Percentiles rank a stretch among this genome's conserved stretches.
phyloP scores from a whole-genome alignment of 306 rosid genomes.

The Fragaria iinumae region DNA sequence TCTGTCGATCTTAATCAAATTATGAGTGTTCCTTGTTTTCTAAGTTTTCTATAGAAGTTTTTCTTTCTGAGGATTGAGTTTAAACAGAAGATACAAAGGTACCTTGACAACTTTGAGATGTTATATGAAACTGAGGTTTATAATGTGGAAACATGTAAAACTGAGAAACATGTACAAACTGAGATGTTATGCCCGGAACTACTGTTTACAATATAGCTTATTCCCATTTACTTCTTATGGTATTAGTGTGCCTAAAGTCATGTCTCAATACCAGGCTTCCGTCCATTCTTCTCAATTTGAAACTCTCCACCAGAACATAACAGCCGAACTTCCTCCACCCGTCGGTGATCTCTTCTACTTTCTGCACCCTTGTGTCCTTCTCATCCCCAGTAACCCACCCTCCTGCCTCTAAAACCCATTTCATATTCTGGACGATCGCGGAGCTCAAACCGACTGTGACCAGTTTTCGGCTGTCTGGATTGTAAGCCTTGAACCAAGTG shows the following conservation, averaged over 20 bases:
- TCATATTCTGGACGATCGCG: conserved; percentile 61
- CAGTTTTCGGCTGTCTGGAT: conserved; percentile 30
- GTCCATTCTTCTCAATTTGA: conserved; percentile 53
- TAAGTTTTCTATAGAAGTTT: background rate
- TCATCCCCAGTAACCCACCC: conserved; percentile 63
- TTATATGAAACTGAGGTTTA: background rate
- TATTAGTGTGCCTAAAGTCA: conserved; percentile 59
- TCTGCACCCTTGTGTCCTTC: conserved; percentile 40
- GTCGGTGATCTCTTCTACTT: conserved; percentile 42
- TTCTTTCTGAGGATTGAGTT: background rate
- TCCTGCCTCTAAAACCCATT: conserved; percentile 71
- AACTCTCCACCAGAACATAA: conserved; percentile 68
- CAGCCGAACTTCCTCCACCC: conserved; percentile 59
- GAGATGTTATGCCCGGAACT: background rate
- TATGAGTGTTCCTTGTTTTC: background rate
- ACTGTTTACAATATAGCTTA: background rate
- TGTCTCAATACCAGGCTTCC: conserved; percentile 49
- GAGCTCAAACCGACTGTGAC: conserved; percentile 54
- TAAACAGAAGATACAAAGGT: too few relatives aligned
- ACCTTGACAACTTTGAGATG: background rate
- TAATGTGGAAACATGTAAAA: background rate
- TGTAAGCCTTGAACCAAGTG: conserved; percentile 54
- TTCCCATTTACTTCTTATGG: conserved; percentile 55
- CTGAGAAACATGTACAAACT: background rate
- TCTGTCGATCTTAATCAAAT: background rate